Base-by-base conservation (phyloP, 768 basidiomycete genomes). In the Boletales sp. region DNA sequence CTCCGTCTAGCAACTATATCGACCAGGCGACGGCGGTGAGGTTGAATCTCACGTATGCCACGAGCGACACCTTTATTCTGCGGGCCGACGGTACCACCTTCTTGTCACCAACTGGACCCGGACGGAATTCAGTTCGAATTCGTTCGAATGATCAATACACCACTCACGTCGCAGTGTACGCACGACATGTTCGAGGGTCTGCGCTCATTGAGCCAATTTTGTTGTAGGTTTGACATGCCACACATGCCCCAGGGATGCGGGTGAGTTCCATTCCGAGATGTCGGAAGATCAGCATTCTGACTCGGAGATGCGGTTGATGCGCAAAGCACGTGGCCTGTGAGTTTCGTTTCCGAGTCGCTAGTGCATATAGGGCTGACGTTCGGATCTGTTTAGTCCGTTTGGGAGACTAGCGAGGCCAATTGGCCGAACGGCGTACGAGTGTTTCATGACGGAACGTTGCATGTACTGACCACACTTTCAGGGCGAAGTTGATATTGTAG, bases 81-180 rank as follows among this genome's bases (percentile, higher is more conserved):
- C 70, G 71, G 4, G 68, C 70, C 14, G 72, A 72, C 39, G 58
- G 69, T 44, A 70, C 62, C 0, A 64, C 64, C 9, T 49, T 61
- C 11, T 60, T 73, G 33, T 44, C 58, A 3, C 2, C 67, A 9
- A 61, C 18, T 17, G 61, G 62, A 7, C 63, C 65, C 1, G 73
- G 73, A 37, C 59, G 73, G 17, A 66, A 74, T 46, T 72, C 70
- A 8, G 63, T 74, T 48, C 57, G 73, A 13, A 71, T 74, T 25
- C 56, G 57, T 42, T 58, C 62, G 2, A 60, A 63, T 21, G 56
- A 59, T 12, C 55, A 64, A 19, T 73, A 68, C 46, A 63, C 61
- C 12, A 64, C 65, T 15, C 66, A 73, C 17, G 69, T 72, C n/a
- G 64, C 62, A 18, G 63, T 72, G 58, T 66, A 59, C 2, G 68